These are phyloP conservation scores for Phytophthora hibernalis DNA, from an alignment of 352 stramenopile species.

Conservation along the genomic window DNA sequence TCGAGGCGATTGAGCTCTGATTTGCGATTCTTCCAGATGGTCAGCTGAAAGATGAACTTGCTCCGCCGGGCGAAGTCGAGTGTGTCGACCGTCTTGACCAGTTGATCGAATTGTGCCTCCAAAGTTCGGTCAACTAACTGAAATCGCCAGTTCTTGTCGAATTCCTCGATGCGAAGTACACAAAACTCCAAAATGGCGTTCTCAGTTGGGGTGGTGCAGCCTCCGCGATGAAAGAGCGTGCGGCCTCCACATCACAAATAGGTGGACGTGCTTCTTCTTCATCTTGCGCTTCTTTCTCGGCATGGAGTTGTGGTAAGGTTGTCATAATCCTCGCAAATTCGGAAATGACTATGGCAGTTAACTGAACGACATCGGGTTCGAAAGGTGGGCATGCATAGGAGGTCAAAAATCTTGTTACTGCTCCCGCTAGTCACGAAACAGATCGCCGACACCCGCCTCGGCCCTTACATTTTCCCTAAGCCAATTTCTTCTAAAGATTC, in stretches of 20 bases:
- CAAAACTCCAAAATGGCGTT: conserved; percentile 13
- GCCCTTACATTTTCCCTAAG: too few species aligned
- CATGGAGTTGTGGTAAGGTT: too few species aligned
- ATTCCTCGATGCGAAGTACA: conserved; percentile 8
- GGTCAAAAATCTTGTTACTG: too few species aligned
- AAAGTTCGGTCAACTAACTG: conserved; percentile 7
- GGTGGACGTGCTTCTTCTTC: conserved; percentile 10
- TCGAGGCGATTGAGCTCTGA: conserved; percentile 1
- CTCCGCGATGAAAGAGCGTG: conserved; percentile 2
- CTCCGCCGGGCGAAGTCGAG: neutral
- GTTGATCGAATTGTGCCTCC: neutral
- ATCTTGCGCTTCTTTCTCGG: conserved; percentile 12
- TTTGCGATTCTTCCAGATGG: conserved; percentile 15
- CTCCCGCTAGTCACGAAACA: too few species aligned
- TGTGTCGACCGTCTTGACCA: neutral
- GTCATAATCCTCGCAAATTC: too few species aligned
- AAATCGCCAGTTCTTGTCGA: conserved; percentile 3
- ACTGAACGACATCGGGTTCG: too few species aligned
- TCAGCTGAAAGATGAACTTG: conserved; percentile 14
- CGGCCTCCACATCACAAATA: neutral
- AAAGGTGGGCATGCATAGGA: too few species aligned
- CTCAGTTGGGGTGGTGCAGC: neutral
- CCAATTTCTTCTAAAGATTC: too few species aligned
- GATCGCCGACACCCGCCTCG: too few species aligned
- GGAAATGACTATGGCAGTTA: too few species aligned